Percentiles rank a stretch among this genome's conserved stretches.
Conservation (phyloP, 305 asterid genomes). For the Ajuga reptans region DNA sequence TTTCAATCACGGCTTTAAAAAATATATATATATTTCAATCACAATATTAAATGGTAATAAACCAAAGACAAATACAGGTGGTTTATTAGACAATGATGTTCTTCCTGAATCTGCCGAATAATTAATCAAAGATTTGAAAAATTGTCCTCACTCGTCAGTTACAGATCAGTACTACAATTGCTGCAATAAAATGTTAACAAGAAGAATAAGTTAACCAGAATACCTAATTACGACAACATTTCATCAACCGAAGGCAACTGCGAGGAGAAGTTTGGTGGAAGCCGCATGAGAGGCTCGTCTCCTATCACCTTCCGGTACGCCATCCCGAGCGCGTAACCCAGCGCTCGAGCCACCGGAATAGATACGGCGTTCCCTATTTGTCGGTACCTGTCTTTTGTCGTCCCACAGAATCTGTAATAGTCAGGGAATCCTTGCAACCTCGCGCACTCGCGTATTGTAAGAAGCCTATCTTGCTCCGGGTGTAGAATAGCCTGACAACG, state of each 20-base stretch:
- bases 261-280: slow-evolving; percentile 36
- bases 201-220: background rate
- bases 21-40: too few relatives aligned
- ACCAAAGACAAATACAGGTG: too few relatives aligned
- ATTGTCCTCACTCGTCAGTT: background rate
- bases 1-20: too few relatives aligned
- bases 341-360: slow-evolving; percentile 49
- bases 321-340: slow-evolving; percentile 52
- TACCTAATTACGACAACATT: background rate
- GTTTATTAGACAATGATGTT: too few relatives aligned
- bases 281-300: slow-evolving; percentile 30
- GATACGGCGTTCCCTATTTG: slow-evolving; percentile 63
- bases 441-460: slow-evolving; percentile 44
- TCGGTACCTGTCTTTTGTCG: slow-evolving; percentile 33
- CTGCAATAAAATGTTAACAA: background rate
- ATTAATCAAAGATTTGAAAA: background rate
- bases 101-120: background rate
- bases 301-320: slow-evolving; percentile 32
- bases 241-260: slow-evolving; percentile 19
- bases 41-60: too few relatives aligned
- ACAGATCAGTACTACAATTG: background rate
- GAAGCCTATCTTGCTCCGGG: slow-evolving; percentile 48
- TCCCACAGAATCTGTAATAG: slow-evolving; percentile 38
- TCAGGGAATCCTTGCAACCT: slow-evolving; percentile 55
- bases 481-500: slow-evolving; percentile 32